These are phyloP conservation scores for Ophiocordyceps camponoti-leonardi DNA, from an alignment of 2,329 filamentous ascomycete genomes.

Conservation along the genomic window DNA sequence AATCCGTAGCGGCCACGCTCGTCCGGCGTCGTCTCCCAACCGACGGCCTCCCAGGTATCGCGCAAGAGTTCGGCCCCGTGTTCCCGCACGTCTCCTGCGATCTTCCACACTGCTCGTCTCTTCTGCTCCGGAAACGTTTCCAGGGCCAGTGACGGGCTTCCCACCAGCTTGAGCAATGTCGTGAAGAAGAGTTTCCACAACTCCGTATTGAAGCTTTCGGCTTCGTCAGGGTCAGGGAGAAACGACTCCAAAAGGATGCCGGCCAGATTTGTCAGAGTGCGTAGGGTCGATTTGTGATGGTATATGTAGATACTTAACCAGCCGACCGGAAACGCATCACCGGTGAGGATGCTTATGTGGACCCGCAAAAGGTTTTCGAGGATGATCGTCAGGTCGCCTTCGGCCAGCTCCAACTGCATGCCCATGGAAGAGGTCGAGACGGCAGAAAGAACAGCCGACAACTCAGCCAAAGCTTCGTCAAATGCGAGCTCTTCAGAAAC, in stretches of 20 bases:
- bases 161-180: slow-evolving; percentile 74
- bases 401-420: slow-evolving; percentile 58
- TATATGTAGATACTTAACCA: slow-evolving; percentile 93
- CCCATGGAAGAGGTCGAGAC: slow-evolving; percentile 55
- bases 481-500: slow-evolving; percentile 46
- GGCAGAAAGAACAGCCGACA: slow-evolving; percentile 73
- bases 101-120: slow-evolving; percentile 92
- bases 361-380: slow-evolving; percentile 67
- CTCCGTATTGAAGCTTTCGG: slow-evolving; percentile 80
- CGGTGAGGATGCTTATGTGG: slow-evolving; percentile 74
- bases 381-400: slow-evolving; percentile 58
- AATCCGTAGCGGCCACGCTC: slow-evolving; percentile 65
- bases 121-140: slow-evolving; percentile 98
- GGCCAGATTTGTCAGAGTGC: slow-evolving; percentile 66
- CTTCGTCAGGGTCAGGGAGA: slow-evolving; percentile 77
- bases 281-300: slow-evolving; percentile 80
- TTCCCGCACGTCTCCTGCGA: slow-evolving; percentile 89
- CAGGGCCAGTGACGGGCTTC: slow-evolving; percentile 72
- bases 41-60: slow-evolving; percentile 84
- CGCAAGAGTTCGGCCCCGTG: slow-evolving; percentile 74
- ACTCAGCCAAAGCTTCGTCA: slow-evolving; percentile 76
- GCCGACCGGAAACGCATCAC: slow-evolving; percentile 71
- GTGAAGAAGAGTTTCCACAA: slow-evolving; percentile 90
- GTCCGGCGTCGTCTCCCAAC: slow-evolving; percentile 79
- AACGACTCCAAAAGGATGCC: slow-evolving; percentile 67